Evolutionary conservation across 2,329 filamentous ascomycete species (phyloP), one percentile per base, ranked within the genome.

Genomic region (Monosporascus cannonballus): DNA sequence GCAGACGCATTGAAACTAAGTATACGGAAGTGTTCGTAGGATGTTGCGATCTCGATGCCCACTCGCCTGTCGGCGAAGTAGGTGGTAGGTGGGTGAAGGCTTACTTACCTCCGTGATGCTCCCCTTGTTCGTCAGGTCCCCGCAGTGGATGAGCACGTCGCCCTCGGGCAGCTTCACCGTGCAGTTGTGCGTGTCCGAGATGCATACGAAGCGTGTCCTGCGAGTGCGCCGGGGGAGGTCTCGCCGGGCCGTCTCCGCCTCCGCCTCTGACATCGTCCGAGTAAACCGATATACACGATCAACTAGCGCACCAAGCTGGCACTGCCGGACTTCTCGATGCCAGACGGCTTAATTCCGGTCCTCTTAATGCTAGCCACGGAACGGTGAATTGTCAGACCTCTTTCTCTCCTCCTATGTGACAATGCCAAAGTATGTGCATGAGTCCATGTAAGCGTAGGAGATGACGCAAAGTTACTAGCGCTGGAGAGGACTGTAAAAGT

Each of bases 181-280:
- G 59, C 74, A 77, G 65, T 89, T 89, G 69, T 91, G 87, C 2
- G 87, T 91, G 69, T 92, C 88, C 4, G 87, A 88, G 52, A 91
- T 78, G 70, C 86, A 90, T 50, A 91, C 85, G 53, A 91, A 78
- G 55, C 87, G 79, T 6, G 86, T 84, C 56, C 78, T 72, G 50
- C 76, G 69, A 9, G 68, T 67, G 6, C 53, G 56, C 39, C 37
- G 56, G 25, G 51, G 54, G 37, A 24, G 37, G 49, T 34, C 15
- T 27, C 8, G 37, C 4, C 20, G 22, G 38, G 5, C 38, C 17
- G 18, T n/a, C 17, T 41, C 38, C 38, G 18, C 25, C 46, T 47
- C 25, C 14, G 46, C 3, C 9, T 34, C 30, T 6, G 30, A 9
- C 30, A 34, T 34, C 30, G 30, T 34, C 11, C 30, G 11, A 34